phyloP scores from a whole-genome alignment of 768 basidiomycete species.

The Kwoniella sp. region DNA sequence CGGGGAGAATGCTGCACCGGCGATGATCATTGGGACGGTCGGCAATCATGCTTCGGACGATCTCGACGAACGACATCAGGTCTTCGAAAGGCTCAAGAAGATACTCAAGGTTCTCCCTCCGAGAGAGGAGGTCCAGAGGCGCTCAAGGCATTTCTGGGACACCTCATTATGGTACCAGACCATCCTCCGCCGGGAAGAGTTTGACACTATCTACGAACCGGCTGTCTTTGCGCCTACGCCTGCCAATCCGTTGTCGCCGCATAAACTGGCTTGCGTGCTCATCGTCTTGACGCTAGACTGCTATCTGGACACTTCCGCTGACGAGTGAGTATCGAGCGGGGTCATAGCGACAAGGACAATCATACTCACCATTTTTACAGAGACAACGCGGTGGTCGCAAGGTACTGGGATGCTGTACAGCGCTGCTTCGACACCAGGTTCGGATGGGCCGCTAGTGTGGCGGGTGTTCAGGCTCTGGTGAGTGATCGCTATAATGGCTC shows the following conservation, averaged over 20 bases:
- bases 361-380: not conserved
- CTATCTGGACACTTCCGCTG: slow-evolving; percentile 31
- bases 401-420: slow-evolving; percentile 39
- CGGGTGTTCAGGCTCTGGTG: slow-evolving; percentile 43
- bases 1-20: slow-evolving; percentile 43
- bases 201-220: slow-evolving; percentile 35
- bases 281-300: slow-evolving; percentile 36
- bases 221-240: slow-evolving; percentile 41
- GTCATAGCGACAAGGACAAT: too few relatives aligned
- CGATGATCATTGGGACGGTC: slow-evolving; percentile 34
- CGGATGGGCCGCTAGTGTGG: slow-evolving; percentile 36
- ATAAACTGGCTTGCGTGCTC: slow-evolving; percentile 42
- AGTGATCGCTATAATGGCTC: not conserved
- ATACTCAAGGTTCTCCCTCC: slow-evolving; percentile 33
- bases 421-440: slow-evolving; percentile 42
- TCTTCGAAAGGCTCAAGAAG: slow-evolving; percentile 28
- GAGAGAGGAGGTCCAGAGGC: slow-evolving; percentile 23
- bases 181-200: slow-evolving; percentile 34
- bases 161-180: slow-evolving; percentile 35
- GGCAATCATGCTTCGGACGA: slow-evolving; percentile 18
- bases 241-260: slow-evolving; percentile 38
- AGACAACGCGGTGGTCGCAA: slow-evolving; percentile 25
- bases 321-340: slow-evolving; percentile 15
- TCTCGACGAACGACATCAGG: slow-evolving; percentile 23
- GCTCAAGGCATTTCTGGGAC: slow-evolving; percentile 25